Conservation (phyloP, 106 monocot genomes). For the Acanthochlamys bracteata region DNA sequence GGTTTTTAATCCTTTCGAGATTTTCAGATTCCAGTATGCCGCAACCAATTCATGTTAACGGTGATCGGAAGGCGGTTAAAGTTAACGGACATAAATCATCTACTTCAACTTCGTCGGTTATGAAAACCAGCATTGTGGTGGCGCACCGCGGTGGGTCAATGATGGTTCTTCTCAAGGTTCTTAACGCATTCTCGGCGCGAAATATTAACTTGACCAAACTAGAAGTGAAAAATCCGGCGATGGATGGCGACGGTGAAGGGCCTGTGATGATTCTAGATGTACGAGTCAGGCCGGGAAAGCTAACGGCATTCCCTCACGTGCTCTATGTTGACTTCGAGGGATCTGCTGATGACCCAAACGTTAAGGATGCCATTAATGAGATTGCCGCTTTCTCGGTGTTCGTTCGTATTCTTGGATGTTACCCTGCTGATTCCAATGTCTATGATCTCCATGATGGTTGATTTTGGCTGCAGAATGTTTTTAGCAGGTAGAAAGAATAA, state of each 20-base stretch:
- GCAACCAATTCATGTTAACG: too few relatives aligned
- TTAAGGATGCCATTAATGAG: slow-evolving; percentile 41
- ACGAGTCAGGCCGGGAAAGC: slow-evolving; percentile 16
- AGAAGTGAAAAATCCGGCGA: slow-evolving; percentile 47
- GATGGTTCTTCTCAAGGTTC: slow-evolving; percentile 47
- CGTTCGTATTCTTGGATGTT: slow-evolving; percentile 47
- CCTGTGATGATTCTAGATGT: slow-evolving; percentile 53
- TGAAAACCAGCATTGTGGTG: slow-evolving; percentile 55
- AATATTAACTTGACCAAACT: slow-evolving; percentile 54
- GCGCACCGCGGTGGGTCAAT: slow-evolving; percentile 53
- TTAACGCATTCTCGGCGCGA: slow-evolving; percentile 49
- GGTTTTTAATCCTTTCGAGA: slow-evolving; percentile 51
- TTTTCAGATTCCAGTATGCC: background rate
- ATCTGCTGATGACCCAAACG: slow-evolving; percentile 26
- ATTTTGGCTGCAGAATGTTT: background rate
- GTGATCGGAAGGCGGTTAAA: too few relatives aligned
- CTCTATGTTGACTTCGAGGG: slow-evolving; percentile 64
- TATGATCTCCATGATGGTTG: slow-evolving; percentile 39
- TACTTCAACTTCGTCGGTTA: background rate
- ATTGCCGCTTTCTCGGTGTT: slow-evolving; percentile 41
- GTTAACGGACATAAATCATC: too few relatives aligned
- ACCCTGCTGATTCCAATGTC: slow-evolving; percentile 39
- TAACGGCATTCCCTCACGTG: slow-evolving; percentile 54
- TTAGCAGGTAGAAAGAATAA: too few relatives aligned
- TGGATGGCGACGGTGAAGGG: slow-evolving; percentile 16